Conservation (phyloP, 306 rosid genomes). For the Nissolia schottii region DNA sequence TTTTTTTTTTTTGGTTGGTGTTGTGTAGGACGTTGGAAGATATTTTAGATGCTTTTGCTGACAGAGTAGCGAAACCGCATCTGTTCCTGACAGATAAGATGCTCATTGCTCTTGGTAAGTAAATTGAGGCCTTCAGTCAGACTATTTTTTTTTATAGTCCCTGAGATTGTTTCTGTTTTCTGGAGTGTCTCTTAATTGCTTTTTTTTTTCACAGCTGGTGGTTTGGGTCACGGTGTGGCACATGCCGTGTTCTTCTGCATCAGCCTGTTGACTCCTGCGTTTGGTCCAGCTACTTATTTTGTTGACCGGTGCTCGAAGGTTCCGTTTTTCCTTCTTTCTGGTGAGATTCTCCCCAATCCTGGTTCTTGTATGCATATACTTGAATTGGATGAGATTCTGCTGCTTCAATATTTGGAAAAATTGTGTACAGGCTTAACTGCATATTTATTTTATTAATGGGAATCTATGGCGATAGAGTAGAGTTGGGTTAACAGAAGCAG, state of each 20-base stretch:
- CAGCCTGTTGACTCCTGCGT: slow-evolving; percentile 91
- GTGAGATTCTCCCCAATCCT: slow-evolving; percentile 40
- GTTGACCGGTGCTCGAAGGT: slow-evolving; percentile 68
- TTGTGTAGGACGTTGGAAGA: slow-evolving; percentile 78
- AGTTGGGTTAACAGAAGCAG: slow-evolving; percentile 1
- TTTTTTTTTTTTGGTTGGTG: slow-evolving; percentile 4
- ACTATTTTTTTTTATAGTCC: not conserved
- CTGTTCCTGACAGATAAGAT: slow-evolving; percentile 81
- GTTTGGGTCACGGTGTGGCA: slow-evolving; percentile 92
- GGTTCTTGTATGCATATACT: slow-evolving; percentile 6
- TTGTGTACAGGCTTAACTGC: not conserved
- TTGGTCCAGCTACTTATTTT: slow-evolving; percentile 89
- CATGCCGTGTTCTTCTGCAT: slow-evolving; percentile 98
- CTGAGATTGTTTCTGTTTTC: not conserved
- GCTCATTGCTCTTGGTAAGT: slow-evolving; percentile 88
- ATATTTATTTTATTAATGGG: slow-evolving; percentile 1
- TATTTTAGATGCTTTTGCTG: slow-evolving; percentile 80
- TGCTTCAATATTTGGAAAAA: slow-evolving; percentile 1
- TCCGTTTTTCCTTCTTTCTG: slow-evolving; percentile 90
- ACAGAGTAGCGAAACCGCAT: slow-evolving; percentile 84
- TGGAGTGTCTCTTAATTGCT: not conserved
- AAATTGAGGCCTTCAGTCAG: not conserved
- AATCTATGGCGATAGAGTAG: not conserved
- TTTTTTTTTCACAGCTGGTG: slow-evolving; percentile 70
- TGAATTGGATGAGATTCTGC: not conserved